phyloP scores from a whole-genome alignment of 371 early-diverging fungal genomes.

The Massospora cicadina region DNA sequence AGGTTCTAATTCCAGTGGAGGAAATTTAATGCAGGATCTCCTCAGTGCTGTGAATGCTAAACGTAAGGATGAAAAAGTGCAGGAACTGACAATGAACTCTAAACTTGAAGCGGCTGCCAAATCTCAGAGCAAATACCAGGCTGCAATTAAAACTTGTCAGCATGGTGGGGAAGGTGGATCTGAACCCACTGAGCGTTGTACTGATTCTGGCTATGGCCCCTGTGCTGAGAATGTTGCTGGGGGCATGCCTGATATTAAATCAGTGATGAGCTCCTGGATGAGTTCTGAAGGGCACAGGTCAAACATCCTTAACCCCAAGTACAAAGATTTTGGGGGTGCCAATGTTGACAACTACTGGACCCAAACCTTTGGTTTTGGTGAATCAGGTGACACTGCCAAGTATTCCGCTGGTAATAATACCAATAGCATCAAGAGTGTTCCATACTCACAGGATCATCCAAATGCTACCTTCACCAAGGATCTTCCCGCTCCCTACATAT shows the following conservation, averaged over 20 bases:
- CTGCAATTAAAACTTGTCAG: constrained; percentile 14
- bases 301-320: constrained; percentile 13
- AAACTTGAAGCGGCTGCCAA: constrained; percentile 13
- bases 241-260: constrained; percentile 13
- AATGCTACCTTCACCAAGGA: background rate
- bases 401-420: background rate
- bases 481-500: background rate
- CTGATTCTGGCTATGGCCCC: constrained; percentile 9
- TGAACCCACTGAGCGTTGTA: constrained; percentile 13
- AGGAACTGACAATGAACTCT: background rate
- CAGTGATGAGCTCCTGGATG: constrained; percentile 18
- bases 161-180: constrained; percentile 16
- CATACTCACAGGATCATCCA: background rate
- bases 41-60: constrained; percentile 1
- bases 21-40: constrained; percentile 4
- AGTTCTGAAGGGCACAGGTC: constrained; percentile 12
- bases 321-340: background rate
- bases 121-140: constrained; percentile 18
- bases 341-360: background rate
- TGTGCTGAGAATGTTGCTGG: constrained; percentile 26
- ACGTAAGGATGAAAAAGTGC: background rate
- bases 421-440: background rate
- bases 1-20: background rate
- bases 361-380: background rate
- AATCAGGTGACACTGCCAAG: background rate